Percentiles rank a stretch among this genome's conserved stretches.
These are phyloP conservation scores for Isatis tinctoria DNA, from an alignment of 345 rosid species.

Conservation along the genomic window DNA sequence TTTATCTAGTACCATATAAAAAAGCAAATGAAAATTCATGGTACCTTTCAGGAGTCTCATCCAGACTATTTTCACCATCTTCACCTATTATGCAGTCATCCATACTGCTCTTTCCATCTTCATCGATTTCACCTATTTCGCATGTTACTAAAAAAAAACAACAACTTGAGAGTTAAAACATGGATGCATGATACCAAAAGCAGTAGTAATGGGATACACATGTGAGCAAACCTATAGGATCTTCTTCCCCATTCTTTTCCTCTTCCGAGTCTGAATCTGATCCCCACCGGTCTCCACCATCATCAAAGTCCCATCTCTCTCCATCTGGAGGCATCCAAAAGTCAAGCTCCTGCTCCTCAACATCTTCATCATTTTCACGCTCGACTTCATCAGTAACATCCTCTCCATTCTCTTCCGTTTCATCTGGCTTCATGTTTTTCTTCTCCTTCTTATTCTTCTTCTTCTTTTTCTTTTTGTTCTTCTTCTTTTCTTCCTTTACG, in stretches of 20 bases:
- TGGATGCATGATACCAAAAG: not conserved
- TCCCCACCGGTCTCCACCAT: slow-evolving; percentile 34
- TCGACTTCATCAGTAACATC: slow-evolving; percentile 15
- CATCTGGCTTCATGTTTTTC: slow-evolving; percentile 4
- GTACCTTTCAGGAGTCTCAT: slow-evolving; percentile 24
- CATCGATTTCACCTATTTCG: slow-evolving; percentile 20
- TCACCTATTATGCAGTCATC: slow-evolving; percentile 24
- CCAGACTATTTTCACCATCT: slow-evolving; percentile 7
- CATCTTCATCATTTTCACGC: slow-evolving; percentile 20
- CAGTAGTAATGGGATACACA: not conserved
- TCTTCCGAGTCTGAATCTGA: slow-evolving; percentile 78
- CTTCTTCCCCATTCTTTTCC: slow-evolving; percentile 42
- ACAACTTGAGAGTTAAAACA: slow-evolving; percentile 5
- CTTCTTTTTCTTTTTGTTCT: slow-evolving; percentile 31
- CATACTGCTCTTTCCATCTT: slow-evolving; percentile 1
- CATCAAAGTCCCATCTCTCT: slow-evolving; percentile 51
- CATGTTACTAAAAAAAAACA: not conserved
- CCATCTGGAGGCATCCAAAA: slow-evolving; percentile 92
- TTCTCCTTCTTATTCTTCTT: slow-evolving; percentile 40
- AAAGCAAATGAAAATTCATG: not conserved
- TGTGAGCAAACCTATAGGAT: slow-evolving; percentile 47
- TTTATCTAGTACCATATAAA: not conserved
- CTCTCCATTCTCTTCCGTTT: slow-evolving; percentile 3
- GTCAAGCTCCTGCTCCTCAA: slow-evolving; percentile 52
- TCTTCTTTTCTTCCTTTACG: slow-evolving; percentile 31